These are phyloP conservation scores for Neurospora sp. DNA, from an alignment of 495 filamentous ascomycete species.

Conservation along the genomic window DNA sequence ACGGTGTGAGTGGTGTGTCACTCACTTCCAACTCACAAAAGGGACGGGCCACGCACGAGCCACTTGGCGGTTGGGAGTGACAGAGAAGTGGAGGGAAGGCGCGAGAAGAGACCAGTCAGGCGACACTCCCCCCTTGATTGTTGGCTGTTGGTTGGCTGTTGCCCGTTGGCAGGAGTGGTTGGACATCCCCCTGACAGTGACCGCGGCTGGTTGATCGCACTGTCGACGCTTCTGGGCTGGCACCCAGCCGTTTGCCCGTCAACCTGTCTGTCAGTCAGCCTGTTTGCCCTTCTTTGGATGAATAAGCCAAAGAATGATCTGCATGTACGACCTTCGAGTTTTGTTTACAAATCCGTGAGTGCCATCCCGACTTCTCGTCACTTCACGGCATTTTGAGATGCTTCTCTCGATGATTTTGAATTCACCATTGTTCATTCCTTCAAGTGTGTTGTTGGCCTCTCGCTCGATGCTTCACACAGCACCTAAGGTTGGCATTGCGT, in stretches of 20 bases:
- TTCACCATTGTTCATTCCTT: background rate
- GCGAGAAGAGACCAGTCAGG: conserved; percentile 20
- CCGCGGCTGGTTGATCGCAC: background rate
- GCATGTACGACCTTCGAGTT: background rate
- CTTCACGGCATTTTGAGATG: background rate
- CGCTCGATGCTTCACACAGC: background rate
- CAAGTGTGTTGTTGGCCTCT: background rate
- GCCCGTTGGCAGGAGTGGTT: background rate
- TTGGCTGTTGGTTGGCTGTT: background rate
- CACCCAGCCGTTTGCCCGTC: background rate
- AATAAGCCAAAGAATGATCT: background rate
- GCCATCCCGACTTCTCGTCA: background rate
- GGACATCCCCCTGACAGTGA: background rate
- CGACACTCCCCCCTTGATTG: background rate
- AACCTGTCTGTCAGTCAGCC: background rate
- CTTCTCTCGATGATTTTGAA: background rate
- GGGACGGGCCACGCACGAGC: background rate
- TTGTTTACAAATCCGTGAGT: background rate
- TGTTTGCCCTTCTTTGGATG: background rate
- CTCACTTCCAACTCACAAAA: background rate
- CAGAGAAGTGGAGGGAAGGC: conserved; percentile 21
- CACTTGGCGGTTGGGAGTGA: conserved; percentile 6
- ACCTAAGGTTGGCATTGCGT: background rate
- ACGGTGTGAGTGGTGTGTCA: background rate
- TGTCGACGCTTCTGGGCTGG: background rate